Evolutionary conservation across 306 rosid genomes (phyloP), one percentile per base, ranked within the genome.

Genomic region (Fragaria nilgerrensis): DNA sequence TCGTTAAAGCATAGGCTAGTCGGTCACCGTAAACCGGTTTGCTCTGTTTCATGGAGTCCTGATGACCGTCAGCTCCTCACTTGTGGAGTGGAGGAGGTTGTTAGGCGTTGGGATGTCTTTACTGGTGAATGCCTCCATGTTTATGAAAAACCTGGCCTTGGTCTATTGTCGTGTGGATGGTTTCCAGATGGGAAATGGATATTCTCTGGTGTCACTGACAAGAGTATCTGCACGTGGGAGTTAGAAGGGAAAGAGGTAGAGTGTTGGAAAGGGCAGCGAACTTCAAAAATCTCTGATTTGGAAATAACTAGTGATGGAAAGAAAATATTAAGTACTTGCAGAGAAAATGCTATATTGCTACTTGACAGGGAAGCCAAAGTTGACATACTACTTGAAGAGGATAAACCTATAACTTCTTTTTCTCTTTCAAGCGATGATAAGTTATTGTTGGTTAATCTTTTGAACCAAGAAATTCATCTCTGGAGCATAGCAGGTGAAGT

Each of bases 221-320:
- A 89, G 96, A 89, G 98, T 83, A 92, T 96, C 81, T 91, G 96
- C 90, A 86, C 86, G 87, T 96, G 99, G 99, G 96, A 87, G 19
- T 82, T 96, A 75, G 94, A 89, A 83, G 99, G 99, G 77, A 96
- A 85, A 78, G 99, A 96, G 90, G 78, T 96, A 78, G 96, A 92
- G 81, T 89, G 93, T 82, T 93, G 97, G 96, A 92, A 91, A 85
- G 98, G 98, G 58, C 92, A 85, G 78, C 83, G 88, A 74, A 89
- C 93, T 62, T 89, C 84, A 70, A 91, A 84, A 84, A 96, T 96
- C 56, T 96, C 99, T 52, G 98, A 96, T 84, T 83, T 96, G 86
- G 99, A 91, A 79, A 83, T 92, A 73, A 89, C 89, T 0, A 84
- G 80, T 78, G 91, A 89, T 64, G 99, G 96, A 72, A 85, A 91